Evolutionary conservation across 163 green algal genomes (phyloP), one percentile per base, ranked within the genome.

Genomic region (Chlorella variabilis): DNA sequence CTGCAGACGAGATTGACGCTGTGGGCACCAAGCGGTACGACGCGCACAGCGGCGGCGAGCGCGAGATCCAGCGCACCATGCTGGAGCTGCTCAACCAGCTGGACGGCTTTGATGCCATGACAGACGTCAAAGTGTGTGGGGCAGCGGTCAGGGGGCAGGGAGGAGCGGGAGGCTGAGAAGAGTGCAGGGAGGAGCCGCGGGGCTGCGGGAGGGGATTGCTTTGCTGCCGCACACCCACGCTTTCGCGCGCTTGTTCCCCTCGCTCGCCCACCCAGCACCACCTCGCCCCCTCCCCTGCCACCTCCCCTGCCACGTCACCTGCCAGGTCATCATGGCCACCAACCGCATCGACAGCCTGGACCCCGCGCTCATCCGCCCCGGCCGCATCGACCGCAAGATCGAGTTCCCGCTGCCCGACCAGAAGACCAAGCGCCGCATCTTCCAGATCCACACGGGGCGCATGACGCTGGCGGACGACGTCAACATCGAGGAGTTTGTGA

Each of bases 11-110:
- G 90, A 97, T 99, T 70, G 97, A 99, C 80, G 96, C 97, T 4
- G 98, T 99, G 80, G 96, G 96, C 31, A 99, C 96, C 39, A 99
- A 99, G 91, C 92, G 96, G n/a, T 99, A 99, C 87, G 96, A 99
- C 73, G 91, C 91, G 21, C 91, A 98, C 78, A 92, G 87, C 39
- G 95, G 94, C 73, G 97, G 97, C 25, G 97, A 99, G 87, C 91
- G 96, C 25, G 97, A 99, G 91, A 98, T 99, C 83, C 97, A 99
- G 92, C 89, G 97, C 33, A 99, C 96, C 45, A 99, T 99, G 97
- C 87, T 99, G 39, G 97, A 99, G 92, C 92, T 99, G 81, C 90
- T 99, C 63, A 99, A 99, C 85, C 97, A 99, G 87, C 93, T 99
- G 85, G 97, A 99, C 87, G 97, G 97, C 29, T 99, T 99, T 68